A percentile compares a stretch with the other conserved stretches of the same genome.
Evolutionary conservation across 129 eudicot genomes (phyloP).

Genomic region (Scalesia atractyloides): DNA sequence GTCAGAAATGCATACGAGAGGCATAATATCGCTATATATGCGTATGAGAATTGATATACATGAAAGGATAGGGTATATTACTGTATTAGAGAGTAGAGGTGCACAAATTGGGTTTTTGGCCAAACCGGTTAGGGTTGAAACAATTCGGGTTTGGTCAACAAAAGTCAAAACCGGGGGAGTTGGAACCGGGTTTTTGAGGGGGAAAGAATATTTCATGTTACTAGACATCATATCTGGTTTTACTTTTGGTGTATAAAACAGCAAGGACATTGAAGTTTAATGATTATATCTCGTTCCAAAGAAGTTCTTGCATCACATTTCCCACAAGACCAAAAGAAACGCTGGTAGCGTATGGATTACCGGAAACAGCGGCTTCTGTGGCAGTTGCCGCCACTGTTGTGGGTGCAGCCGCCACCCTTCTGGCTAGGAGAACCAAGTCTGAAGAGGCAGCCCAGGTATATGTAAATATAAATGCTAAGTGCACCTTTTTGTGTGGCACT

Average conservation of each 20-base stretch:
- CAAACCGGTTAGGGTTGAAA: too few species aligned
- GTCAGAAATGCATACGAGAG: background rate
- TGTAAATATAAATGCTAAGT: background rate
- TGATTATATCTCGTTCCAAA: conserved; percentile 25
- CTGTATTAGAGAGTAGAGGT: too few species aligned
- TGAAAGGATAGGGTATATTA: background rate
- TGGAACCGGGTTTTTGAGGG: too few species aligned
- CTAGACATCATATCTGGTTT: conserved; percentile 1
- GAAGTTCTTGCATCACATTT: conserved; percentile 29
- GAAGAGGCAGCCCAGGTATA: conserved; percentile 38
- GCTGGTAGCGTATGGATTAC: conserved; percentile 45
- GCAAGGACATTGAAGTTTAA: conserved; percentile 33
- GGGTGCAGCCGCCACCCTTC: conserved; percentile 86
- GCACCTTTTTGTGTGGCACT: background rate
- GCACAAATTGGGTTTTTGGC: too few species aligned
- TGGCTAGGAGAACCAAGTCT: conserved; percentile 61
- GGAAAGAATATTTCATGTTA: too few species aligned
- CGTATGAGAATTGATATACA: background rate
- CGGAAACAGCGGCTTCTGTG: conserved; percentile 92
- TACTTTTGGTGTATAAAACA: conserved; percentile 39
- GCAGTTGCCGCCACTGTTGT: conserved; percentile 88
- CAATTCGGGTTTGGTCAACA: too few species aligned
- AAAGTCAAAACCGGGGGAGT: too few species aligned
- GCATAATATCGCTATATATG: background rate
- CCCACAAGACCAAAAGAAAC: conserved; percentile 37